Base-by-base conservation (phyloP, 1,284 basidiomycete genomes). In the Leccinum subfulvum region DNA sequence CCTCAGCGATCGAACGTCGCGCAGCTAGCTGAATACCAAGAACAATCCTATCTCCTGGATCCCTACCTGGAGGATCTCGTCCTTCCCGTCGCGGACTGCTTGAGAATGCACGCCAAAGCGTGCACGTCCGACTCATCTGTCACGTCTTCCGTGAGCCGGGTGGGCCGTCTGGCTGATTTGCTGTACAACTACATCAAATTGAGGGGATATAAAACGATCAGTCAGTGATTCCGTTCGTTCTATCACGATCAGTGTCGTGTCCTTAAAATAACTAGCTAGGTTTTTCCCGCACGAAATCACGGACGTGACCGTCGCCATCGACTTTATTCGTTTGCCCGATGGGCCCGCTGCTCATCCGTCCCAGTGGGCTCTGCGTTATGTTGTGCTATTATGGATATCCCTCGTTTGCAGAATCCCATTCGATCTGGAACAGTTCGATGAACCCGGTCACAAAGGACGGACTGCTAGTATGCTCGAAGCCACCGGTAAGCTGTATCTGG, bases 321-420 rank as follows among this genome's bases (percentile, higher is more conserved):
- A 82, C 13, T 90, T 89, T 66, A 83, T 95, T 67, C 79, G 82
- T 39, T 72, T 81, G 11, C 77, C 82, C 2, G 71, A 81, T n/a
- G 79, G 81, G 6, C 76, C 83, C 1, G 78, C 79, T 2, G 76
- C 80, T 47, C 76, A 80, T 26, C 67, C 76, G 0, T 68, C 69
- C 14, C 80, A 84, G 51, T 99, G 97, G 97, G 80, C 90, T 54
- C 76, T 95, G 57, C 88, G 94, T 62, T 96, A 97, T 70, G 82
- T 92, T 14, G 80, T 94, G 23, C 81, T 99, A 4, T 81, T 98
- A 2, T 99, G 97, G 97, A 83, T 99, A 11, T 93, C 94, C 16
- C 84, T 99, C 16, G 90, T 98, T 58, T 92, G 92, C 76, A 95
- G 94, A 79, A 89, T 98, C 21, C 97, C 97, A 0, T 99, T 99